phyloP scores from a whole-genome alignment of 192 early-diverging fungal genomes.

The Entomortierella lignicola region DNA sequence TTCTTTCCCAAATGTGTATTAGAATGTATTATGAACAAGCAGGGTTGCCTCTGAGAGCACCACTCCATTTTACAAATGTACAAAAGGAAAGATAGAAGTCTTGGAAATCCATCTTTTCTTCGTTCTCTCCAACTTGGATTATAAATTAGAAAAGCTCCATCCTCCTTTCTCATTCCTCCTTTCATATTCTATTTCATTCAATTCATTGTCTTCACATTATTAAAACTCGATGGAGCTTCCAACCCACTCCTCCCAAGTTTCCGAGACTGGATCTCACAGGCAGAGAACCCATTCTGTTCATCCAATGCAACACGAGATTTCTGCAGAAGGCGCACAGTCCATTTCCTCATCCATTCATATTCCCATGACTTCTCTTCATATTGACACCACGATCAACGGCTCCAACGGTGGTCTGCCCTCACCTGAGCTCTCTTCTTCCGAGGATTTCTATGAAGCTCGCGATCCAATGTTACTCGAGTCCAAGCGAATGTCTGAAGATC shows the following conservation, averaged over 20 bases:
- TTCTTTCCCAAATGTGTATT: neutral
- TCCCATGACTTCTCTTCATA: constrained; percentile 10
- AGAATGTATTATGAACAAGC: neutral
- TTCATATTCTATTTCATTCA: neutral
- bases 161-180: neutral
- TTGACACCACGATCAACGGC: neutral
- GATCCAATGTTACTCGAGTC: constrained; percentile 59
- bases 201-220: neutral
- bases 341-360: constrained; percentile 9
- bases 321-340: neutral
- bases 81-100: neutral
- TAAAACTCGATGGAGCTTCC: constrained; percentile 10
- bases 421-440: constrained; percentile 18
- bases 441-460: constrained; percentile 35
- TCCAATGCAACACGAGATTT: neutral
- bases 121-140: neutral
- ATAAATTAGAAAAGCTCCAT: neutral
- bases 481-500: constrained; percentile 61
- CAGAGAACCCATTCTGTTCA: constrained; percentile 12
- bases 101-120: neutral
- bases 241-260: neutral
- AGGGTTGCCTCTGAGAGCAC: neutral
- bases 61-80: neutral
- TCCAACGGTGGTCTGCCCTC: constrained; percentile 21
- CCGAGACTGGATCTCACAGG: neutral